Conservation (phyloP, 2,329 filamentous ascomycete species). For the Arthroderma sp. region DNA sequence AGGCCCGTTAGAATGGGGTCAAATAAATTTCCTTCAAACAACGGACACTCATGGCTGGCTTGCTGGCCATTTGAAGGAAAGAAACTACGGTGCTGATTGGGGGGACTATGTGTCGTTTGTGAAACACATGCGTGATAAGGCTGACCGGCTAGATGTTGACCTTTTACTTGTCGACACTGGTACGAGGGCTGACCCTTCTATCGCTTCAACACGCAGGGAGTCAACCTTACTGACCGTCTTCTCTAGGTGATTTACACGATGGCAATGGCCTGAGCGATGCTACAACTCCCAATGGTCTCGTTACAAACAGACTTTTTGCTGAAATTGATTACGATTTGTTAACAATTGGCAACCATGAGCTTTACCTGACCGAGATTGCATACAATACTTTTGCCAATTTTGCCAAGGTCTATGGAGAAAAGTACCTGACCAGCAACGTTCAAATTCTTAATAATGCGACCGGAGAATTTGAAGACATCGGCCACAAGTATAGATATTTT, state of each 20-base stretch:
- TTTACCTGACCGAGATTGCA: constrained; percentile 49
- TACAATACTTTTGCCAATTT: constrained; percentile 50
- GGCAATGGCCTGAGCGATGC: constrained; percentile 51
- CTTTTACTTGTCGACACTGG: constrained; percentile 91
- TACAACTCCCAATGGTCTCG: constrained; percentile 42
- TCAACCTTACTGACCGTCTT: not conserved
- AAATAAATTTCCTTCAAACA: constrained; percentile 93
- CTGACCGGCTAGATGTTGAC: constrained; percentile 67
- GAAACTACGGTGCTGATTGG: constrained; percentile 80
- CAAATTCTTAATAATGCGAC: constrained; percentile 35
- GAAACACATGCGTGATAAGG: constrained; percentile 62
- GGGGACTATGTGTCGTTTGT: constrained; percentile 95
- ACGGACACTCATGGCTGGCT: constrained; percentile 96
- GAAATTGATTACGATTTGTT: constrained; percentile 42
- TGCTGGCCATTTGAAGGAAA: constrained; percentile 85
- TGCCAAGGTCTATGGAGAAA: constrained; percentile 43
- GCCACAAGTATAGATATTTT: constrained; percentile 37
- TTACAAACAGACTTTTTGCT: constrained; percentile 42
- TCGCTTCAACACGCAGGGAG: not conserved
- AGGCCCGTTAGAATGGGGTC: constrained; percentile 50
- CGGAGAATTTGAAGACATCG: constrained; percentile 33
- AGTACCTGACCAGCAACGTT: constrained; percentile 42
- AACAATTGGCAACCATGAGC: constrained; percentile 51
- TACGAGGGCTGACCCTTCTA: not conserved
- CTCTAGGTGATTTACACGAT: constrained; percentile 47